Percentiles rank a stretch among this genome's conserved stretches.
Conservation (phyloP, 2,329 filamentous ascomycete genomes). For the Blastomyces parvus region DNA sequence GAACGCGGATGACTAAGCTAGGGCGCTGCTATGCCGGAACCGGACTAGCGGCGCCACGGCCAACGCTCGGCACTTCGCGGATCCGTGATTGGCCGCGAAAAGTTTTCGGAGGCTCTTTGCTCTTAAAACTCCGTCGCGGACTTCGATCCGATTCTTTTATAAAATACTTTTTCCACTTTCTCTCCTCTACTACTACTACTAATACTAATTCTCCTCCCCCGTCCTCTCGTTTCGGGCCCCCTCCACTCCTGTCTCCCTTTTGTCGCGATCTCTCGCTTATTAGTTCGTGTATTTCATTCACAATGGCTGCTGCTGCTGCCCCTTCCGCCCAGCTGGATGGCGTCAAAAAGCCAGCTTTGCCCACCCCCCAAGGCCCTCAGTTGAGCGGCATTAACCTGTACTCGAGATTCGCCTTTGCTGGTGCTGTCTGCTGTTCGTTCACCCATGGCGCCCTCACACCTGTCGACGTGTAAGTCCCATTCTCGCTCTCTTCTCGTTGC, state of each 20-base stretch:
- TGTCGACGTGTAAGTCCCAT: slow-evolving; percentile 87
- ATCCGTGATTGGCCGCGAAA: slow-evolving; percentile 15
- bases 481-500: background rate
- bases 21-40: background rate
- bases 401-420: slow-evolving; percentile 92
- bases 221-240: background rate
- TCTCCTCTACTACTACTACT: slow-evolving; percentile 2
- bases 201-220: slow-evolving; percentile 1
- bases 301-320: slow-evolving; percentile 16
- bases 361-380: slow-evolving; percentile 12
- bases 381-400: slow-evolving; percentile 60
- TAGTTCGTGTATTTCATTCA: background rate
- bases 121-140: background rate
- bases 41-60: background rate
- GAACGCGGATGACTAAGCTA: background rate
- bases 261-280: background rate
- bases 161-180: slow-evolving; percentile 8
- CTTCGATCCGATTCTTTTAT: background rate
- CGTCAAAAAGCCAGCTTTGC: slow-evolving; percentile 13
- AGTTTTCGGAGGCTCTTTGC: slow-evolving; percentile 13
- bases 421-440: slow-evolving; percentile 94
- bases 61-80: slow-evolving; percentile 9
- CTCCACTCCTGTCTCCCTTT: background rate
- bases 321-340: slow-evolving; percentile 4
- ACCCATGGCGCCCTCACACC: slow-evolving; percentile 96